Evolutionary conservation across 805 yeast genomes (phyloP).

Genomic region (Hanseniaspora jakobsenii): DNA sequence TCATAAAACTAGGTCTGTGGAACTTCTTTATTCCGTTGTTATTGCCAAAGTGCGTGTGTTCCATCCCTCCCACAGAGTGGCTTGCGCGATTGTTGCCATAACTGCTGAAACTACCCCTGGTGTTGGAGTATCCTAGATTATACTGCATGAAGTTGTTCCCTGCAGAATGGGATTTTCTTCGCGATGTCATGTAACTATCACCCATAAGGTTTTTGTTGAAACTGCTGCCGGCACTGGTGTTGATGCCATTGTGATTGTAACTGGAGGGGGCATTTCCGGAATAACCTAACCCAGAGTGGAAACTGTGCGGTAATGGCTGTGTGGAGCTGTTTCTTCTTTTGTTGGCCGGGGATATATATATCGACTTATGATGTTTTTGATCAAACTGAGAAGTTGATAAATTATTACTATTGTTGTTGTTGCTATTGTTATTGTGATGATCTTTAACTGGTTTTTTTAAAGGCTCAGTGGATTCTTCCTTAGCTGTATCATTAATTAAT

Average conservation of each 20-base stretch:
- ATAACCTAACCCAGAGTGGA: too few relatives aligned
- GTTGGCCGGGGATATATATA: conserved; percentile 11
- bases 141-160: background rate
- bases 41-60: background rate
- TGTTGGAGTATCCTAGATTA: too few relatives aligned
- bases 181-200: background rate
- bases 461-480: conserved; percentile 25
- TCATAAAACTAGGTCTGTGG: conserved; percentile 13
- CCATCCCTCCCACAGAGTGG: background rate
- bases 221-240: too few relatives aligned
- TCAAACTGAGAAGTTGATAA: background rate
- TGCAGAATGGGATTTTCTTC: conserved; percentile 13
- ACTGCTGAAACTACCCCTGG: too few relatives aligned
- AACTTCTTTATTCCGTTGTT: conserved; percentile 2
- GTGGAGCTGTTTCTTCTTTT: conserved; percentile 10
- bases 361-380: background rate
- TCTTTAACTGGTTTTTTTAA: conserved; percentile 26
- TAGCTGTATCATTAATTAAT: too few relatives aligned
- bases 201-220: too few relatives aligned
- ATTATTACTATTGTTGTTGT: background rate
- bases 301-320: too few relatives aligned
- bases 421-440: too few relatives aligned
- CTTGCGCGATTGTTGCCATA: too few relatives aligned
- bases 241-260: too few relatives aligned
- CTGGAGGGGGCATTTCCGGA: too few relatives aligned